These are phyloP conservation scores for Glomus cerebriforme DNA, from an alignment of 192 early-diverging fungal genomes.

Conservation along the genomic window DNA sequence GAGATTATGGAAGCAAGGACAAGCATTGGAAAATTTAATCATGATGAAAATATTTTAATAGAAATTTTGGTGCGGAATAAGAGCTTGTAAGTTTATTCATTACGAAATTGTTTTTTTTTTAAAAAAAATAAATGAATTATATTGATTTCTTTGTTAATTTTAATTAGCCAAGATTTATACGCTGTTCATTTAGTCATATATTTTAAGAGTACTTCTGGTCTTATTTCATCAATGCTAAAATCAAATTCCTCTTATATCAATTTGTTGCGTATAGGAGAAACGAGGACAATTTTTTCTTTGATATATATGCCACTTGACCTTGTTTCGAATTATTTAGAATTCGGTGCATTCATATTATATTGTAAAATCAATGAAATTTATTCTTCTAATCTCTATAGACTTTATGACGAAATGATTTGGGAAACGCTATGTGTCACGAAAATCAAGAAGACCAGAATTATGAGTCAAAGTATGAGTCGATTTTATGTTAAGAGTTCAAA, in stretches of 20 bases:
- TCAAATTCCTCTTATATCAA: background rate
- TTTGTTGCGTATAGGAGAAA: background rate
- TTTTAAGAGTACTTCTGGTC: background rate
- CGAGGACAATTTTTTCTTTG: background rate
- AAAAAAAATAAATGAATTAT: too few species aligned
- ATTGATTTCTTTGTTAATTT: background rate
- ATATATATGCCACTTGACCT: background rate
- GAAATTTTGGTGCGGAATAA: background rate
- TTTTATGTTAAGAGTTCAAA: background rate
- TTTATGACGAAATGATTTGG: background rate
- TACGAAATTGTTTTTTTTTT: background rate
- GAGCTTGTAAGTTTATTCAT: background rate
- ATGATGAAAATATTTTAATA: background rate
- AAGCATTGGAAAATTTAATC: background rate
- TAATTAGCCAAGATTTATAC: conserved; percentile 1
- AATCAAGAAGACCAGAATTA: background rate
- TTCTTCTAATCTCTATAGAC: background rate
- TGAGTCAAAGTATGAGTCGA: background rate
- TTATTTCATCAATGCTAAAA: conserved; percentile 2
- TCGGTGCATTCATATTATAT: background rate
- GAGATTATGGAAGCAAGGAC: background rate
- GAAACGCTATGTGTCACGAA: background rate
- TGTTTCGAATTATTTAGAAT: background rate
- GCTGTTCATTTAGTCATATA: conserved; percentile 3
- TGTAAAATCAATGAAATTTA: background rate